These are phyloP conservation scores for Leccinum sublutescens DNA, from an alignment of 768 basidiomycete species.

Conservation along the genomic window DNA sequence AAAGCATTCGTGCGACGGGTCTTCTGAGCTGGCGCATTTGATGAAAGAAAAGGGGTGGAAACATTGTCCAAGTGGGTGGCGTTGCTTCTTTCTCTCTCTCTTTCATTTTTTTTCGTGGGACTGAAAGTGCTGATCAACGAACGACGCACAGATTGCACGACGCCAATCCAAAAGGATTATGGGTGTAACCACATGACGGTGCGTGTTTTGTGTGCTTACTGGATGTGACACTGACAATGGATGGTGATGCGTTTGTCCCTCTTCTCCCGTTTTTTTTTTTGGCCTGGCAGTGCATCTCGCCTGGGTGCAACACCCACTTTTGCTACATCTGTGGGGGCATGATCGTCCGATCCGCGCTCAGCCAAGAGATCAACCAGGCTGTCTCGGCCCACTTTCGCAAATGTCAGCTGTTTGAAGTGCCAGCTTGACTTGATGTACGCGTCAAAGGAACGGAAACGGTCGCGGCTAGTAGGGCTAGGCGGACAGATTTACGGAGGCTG, in stretches of 20 bases:
- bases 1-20: constrained; percentile 58
- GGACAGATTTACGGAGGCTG: neutral
- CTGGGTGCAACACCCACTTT: constrained; percentile 61
- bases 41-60: constrained; percentile 62
- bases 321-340: constrained; percentile 50
- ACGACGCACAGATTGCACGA: constrained; percentile 37
- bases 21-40: constrained; percentile 49
- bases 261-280: neutral
- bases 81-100: neutral
- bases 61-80: constrained; percentile 53
- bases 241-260: neutral
- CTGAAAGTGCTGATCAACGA: neutral
- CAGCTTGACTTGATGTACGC: constrained; percentile 12
- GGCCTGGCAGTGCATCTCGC: constrained; percentile 46
- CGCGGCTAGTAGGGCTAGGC: neutral
- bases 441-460: neutral
- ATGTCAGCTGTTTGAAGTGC: constrained; percentile 39
- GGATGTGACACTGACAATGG: neutral
- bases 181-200: constrained; percentile 65
- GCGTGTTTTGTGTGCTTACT: neutral
- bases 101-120: neutral
- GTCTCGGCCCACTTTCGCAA: constrained; percentile 34
- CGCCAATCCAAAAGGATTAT: constrained; percentile 48
- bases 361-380: constrained; percentile 30
- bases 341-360: constrained; percentile 42